phyloP scores from a whole-genome alignment of 257 asterid genomes.

The Datura wrightii region DNA sequence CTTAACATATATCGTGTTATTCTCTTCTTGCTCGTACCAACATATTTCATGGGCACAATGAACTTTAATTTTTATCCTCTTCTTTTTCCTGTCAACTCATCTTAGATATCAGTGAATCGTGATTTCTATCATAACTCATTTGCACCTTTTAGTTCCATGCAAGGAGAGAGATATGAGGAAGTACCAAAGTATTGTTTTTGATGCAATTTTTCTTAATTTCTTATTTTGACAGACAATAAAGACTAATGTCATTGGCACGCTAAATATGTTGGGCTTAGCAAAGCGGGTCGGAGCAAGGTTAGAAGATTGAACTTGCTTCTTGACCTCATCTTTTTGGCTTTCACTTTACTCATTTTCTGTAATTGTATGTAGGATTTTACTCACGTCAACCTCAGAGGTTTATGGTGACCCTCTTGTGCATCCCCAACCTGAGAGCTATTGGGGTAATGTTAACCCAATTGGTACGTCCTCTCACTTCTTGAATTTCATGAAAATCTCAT shows the following conservation, averaged over 20 bases:
- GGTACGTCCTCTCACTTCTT: conserved; percentile 50
- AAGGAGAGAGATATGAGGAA: neutral
- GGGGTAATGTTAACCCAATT: conserved; percentile 99
- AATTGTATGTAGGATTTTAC: conserved; percentile 60
- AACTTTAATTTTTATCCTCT: too few species aligned
- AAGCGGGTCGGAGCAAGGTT: conserved; percentile 97
- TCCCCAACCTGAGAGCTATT: conserved; percentile 87
- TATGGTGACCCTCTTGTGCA: conserved; percentile 96
- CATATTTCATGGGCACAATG: neutral
- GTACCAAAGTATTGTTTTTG: neutral
- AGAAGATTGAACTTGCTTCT: conserved; percentile 20
- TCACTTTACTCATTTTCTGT: conserved; percentile 9
- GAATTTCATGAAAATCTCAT: neutral
- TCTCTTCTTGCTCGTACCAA: neutral
- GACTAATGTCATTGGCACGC: conserved; percentile 95
- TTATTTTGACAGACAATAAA: conserved; percentile 70
- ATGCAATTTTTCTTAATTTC: neutral
- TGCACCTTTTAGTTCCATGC: neutral
- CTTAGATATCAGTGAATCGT: neutral
- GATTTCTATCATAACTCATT: neutral
- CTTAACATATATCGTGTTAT: neutral
- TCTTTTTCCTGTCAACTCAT: neutral
- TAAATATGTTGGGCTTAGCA: conserved; percentile 96
- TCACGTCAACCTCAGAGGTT: conserved; percentile 95
- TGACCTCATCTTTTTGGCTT: neutral